Evolutionary conservation across 345 rosid genomes (phyloP).

Genomic region (Melaleuca quinquenervia): DNA sequence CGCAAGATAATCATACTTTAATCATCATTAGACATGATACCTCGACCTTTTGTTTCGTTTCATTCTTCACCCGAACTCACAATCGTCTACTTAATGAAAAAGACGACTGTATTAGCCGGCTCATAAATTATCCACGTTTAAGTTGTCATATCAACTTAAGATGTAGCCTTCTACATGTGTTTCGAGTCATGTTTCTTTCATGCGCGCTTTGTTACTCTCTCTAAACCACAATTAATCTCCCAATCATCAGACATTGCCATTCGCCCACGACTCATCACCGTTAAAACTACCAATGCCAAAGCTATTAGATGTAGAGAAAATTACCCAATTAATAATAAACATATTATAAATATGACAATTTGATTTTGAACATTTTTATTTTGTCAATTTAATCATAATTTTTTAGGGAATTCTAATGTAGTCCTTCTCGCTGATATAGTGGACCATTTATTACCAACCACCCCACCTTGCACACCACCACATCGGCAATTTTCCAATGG

Average conservation of each 20-base stretch:
- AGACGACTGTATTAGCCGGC: background rate
- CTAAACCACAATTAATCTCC: background rate
- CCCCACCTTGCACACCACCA: too few relatives aligned
- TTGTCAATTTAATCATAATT: too few relatives aligned
- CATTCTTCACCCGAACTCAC: background rate
- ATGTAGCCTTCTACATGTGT: background rate
- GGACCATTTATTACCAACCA: too few relatives aligned
- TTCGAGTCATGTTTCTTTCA: background rate
- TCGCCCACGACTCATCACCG: too few relatives aligned
- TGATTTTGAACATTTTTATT: too few relatives aligned
- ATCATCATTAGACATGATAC: background rate
- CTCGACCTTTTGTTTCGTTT: background rate
- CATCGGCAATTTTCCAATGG: too few relatives aligned
- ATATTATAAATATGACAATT: too few relatives aligned
- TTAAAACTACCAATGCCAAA: too few relatives aligned
- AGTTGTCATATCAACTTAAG: background rate
- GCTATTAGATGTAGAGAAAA: too few relatives aligned
- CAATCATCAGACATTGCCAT: background rate
- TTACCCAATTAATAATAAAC: too few relatives aligned
- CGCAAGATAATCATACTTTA: background rate
- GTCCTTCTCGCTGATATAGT: too few relatives aligned
- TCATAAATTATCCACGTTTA: background rate
- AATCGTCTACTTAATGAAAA: background rate
- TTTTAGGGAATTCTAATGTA: too few relatives aligned
- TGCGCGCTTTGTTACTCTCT: background rate